Conservation (phyloP, 805 yeast species). For the Starmerella roubikii region DNA sequence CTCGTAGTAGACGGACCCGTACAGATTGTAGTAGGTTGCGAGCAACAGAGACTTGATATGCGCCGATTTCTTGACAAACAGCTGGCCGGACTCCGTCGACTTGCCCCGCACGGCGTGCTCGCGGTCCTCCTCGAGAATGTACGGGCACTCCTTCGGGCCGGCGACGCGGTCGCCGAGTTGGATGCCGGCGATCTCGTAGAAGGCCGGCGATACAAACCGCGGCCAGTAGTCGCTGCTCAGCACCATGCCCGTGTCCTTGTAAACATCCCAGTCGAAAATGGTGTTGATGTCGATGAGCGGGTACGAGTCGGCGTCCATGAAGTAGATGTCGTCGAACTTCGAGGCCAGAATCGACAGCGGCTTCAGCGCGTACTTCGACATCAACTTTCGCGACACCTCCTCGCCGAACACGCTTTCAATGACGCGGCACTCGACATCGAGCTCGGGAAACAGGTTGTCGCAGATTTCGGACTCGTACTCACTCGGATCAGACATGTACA, state of each 20-base stretch:
- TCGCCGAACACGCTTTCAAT: slow-evolving; percentile 49
- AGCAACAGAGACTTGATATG: slow-evolving; percentile 47
- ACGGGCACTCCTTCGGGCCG: slow-evolving; percentile 22
- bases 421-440: slow-evolving; percentile 55
- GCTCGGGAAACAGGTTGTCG: slow-evolving; percentile 42
- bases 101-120: slow-evolving; percentile 52
- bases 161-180: slow-evolving; percentile 31
- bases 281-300: slow-evolving; percentile 53
- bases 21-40: slow-evolving; percentile 50
- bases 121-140: slow-evolving; percentile 41
- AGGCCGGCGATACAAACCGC: slow-evolving; percentile 62
- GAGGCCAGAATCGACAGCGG: slow-evolving; percentile 58
- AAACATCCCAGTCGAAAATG: slow-evolving; percentile 47
- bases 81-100: slow-evolving; percentile 57
- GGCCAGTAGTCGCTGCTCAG: slow-evolving; percentile 87
- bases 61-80: slow-evolving; percentile 41
- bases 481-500: slow-evolving; percentile 54
- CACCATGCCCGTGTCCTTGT: slow-evolving; percentile 36
- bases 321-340: slow-evolving; percentile 53
- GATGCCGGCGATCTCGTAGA: slow-evolving; percentile 54
- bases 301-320: slow-evolving; percentile 64
- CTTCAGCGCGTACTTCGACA: slow-evolving; percentile 54
- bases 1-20: slow-evolving; percentile 50
- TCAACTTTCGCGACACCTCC: slow-evolving; percentile 34
- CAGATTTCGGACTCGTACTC: slow-evolving; percentile 68